Conservation (phyloP, 2,329 filamentous ascomycete species). For the Xenosphaeropsis pyriputrescens region DNA sequence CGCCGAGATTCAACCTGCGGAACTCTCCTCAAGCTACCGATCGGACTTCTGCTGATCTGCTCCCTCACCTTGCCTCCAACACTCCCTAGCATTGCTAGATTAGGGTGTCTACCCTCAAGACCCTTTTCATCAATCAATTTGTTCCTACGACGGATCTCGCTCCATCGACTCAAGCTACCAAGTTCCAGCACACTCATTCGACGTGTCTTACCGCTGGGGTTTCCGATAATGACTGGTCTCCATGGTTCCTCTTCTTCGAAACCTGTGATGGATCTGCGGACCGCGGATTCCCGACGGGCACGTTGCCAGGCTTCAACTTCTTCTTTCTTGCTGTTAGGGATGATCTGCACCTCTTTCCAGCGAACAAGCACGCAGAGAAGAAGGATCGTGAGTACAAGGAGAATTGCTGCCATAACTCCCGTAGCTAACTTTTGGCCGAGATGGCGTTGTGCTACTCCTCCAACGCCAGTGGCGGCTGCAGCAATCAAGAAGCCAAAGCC, state of each 20-base stretch:
- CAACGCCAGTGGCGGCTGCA: conserved; percentile 51
- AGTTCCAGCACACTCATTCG: conserved; percentile 60
- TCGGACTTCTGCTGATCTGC: conserved; percentile 8
- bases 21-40: not conserved
- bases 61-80: conserved; percentile 10
- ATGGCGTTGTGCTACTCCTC: conserved; percentile 49
- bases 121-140: conserved; percentile 32
- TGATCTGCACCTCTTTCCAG: conserved; percentile 52
- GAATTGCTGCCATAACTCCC: conserved; percentile 50
- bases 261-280: conserved; percentile 18
- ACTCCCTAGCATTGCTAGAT: conserved; percentile 11
- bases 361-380: conserved; percentile 47
- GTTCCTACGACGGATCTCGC: conserved; percentile 52
- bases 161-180: conserved; percentile 54
- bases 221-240: conserved; percentile 57
- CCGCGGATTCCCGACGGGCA: conserved; percentile 29
- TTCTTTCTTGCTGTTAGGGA: conserved; percentile 42
- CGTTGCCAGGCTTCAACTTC: conserved; percentile 38
- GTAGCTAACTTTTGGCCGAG: conserved; percentile 55
- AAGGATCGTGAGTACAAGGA: conserved; percentile 48
- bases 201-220: conserved; percentile 52
- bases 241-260: conserved; percentile 30
- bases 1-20: too few species aligned
- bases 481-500: conserved; percentile 54
- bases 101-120: conserved; percentile 16